Conservation (phyloP, 805 yeast genomes). For the Hanseniaspora valbyensis region DNA sequence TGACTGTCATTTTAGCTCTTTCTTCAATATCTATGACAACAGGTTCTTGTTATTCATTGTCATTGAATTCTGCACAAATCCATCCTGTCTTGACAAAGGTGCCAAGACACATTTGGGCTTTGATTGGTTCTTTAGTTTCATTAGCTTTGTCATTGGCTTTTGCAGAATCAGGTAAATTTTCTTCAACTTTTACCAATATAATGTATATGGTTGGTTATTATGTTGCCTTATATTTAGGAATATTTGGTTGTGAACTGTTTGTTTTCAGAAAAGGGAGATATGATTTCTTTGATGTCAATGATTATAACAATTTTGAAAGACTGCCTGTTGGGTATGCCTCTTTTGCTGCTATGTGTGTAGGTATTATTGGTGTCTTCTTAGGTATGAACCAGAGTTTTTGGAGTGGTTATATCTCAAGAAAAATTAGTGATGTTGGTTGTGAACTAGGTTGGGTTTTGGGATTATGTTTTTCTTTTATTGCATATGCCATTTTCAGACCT, state of each 20-base stretch:
- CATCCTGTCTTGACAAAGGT: constrained; percentile 60
- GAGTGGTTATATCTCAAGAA: constrained; percentile 51
- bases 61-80: constrained; percentile 70
- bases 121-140: constrained; percentile 59
- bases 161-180: constrained; percentile 72
- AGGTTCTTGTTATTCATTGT: constrained; percentile 86
- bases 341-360: constrained; percentile 63
- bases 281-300: constrained; percentile 49
- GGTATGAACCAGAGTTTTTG: constrained; percentile 88
- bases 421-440: constrained; percentile 40
- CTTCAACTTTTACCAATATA: constrained; percentile 61
- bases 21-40: constrained; percentile 82
- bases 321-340: constrained; percentile 74
- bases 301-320: constrained; percentile 43
- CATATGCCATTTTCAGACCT: constrained; percentile 49
- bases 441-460: constrained; percentile 82
- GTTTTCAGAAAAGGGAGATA: constrained; percentile 53
- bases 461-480: constrained; percentile 53
- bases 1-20: constrained; percentile 68
- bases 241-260: constrained; percentile 68
- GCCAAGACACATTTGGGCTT: constrained; percentile 77
- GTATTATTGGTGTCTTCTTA: constrained; percentile 70
- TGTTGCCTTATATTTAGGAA: constrained; percentile 71
- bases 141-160: constrained; percentile 83
- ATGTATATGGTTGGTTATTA: constrained; percentile 88